phyloP scores from a whole-genome alignment of 2,329 filamentous ascomycete genomes.

The Alternaria infectoria region DNA sequence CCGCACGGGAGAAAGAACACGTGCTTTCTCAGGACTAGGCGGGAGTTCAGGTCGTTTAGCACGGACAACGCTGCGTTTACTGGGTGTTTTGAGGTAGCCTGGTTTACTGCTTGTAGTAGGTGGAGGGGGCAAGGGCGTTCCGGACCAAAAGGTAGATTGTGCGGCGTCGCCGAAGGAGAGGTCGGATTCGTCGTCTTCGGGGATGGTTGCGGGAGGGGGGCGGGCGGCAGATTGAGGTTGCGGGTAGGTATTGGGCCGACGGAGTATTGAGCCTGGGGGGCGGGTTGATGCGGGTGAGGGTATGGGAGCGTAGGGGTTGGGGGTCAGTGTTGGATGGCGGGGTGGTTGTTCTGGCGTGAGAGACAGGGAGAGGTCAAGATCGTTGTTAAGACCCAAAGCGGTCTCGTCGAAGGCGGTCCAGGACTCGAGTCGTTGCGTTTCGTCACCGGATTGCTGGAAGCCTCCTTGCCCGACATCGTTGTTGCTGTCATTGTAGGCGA shows the following conservation, averaged over 20 bases:
- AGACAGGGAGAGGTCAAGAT: constrained; percentile 40
- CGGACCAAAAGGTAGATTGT: constrained; percentile 33
- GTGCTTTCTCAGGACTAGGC: constrained; percentile 31
- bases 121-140: constrained; percentile 31
- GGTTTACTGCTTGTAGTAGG: constrained; percentile 21
- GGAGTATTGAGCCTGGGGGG: constrained; percentile 12
- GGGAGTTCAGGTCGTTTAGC: constrained; percentile 40
- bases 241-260: constrained; percentile 23
- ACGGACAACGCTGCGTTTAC: constrained; percentile 47
- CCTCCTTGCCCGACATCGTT: constrained; percentile 6
- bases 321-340: constrained; percentile 1
- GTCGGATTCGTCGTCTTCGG: constrained; percentile 23
- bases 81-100: constrained; percentile 57
- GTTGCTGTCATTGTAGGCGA: not conserved
- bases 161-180: constrained; percentile 13
- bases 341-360: constrained; percentile 29
- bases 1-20: constrained; percentile 6
- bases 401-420: constrained; percentile 50
- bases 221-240: constrained; percentile 20
- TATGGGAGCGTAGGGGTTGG: constrained; percentile 1
- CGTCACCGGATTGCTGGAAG: constrained; percentile 25
- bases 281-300: constrained; percentile 11
- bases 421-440: constrained; percentile 41
- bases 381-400: constrained; percentile 32
- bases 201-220: constrained; percentile 25